These are phyloP conservation scores for Cornus florida DNA, from an alignment of 148 eudicot species.

Conservation along the genomic window DNA sequence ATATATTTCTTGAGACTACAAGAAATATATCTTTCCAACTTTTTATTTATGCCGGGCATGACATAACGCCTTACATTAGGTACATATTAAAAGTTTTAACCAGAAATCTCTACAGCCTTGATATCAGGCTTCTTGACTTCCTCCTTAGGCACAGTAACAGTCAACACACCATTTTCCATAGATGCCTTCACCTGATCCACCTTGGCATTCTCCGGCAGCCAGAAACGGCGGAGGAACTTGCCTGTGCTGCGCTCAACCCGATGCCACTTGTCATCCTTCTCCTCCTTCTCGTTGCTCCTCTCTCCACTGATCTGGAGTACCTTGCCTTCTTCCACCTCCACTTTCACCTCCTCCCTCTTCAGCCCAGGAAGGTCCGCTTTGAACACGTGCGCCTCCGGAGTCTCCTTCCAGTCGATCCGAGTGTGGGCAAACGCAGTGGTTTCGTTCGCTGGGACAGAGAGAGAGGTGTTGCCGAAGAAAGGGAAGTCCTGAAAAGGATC, in stretches of 20 bases:
- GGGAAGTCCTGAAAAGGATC: constrained; percentile 8
- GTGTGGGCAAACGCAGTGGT: constrained; percentile 15
- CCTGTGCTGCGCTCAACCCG: constrained; percentile 40
- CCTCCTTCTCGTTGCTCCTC: constrained; percentile 17
- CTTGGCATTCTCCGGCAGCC: constrained; percentile 39
- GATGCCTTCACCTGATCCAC: constrained; percentile 30
- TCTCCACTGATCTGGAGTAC: constrained; percentile 25
- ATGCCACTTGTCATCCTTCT: constrained; percentile 37
- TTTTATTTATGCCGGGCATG: too few relatives aligned
- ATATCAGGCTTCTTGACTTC: constrained; percentile 33
- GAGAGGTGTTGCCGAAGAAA: not conserved
- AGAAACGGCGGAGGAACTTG: constrained; percentile 35
- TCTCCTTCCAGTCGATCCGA: constrained; percentile 29
- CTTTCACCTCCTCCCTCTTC: constrained; percentile 35
- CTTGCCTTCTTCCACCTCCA: constrained; percentile 26
- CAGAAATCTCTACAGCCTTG: constrained; percentile 35
- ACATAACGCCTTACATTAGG: too few relatives aligned
- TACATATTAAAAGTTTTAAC: not conserved
- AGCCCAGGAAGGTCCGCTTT: constrained; percentile 31
- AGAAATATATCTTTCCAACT: too few relatives aligned
- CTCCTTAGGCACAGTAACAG: constrained; percentile 35
- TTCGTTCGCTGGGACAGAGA: constrained; percentile 2
- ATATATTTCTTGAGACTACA: too few relatives aligned
- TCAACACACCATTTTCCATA: constrained; percentile 45
- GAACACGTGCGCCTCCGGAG: constrained; percentile 34